Conservation (phyloP, 805 yeast species). For the Candida gorgasii region DNA sequence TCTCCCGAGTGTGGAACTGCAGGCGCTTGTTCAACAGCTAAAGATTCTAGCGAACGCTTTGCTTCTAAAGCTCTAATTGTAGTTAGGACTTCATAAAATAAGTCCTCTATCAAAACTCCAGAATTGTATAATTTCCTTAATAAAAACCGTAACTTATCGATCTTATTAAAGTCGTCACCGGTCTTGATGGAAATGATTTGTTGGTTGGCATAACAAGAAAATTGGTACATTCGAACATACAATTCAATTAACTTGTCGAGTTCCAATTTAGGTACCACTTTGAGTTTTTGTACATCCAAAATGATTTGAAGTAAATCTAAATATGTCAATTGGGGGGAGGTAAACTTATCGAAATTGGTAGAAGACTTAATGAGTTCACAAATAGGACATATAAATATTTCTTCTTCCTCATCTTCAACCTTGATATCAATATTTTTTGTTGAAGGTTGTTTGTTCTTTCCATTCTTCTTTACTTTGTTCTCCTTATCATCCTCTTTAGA, state of each 20-base stretch:
- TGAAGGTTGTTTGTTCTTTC: too few relatives aligned
- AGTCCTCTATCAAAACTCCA: constrained; percentile 26
- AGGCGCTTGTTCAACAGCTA: too few relatives aligned
- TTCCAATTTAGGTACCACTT: constrained; percentile 24
- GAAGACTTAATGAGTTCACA: constrained; percentile 27
- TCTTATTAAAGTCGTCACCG: constrained; percentile 12
- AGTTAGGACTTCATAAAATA: constrained; percentile 19
- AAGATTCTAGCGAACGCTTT: too few relatives aligned
- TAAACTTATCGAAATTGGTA: constrained; percentile 16
- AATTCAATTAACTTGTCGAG: constrained; percentile 20
- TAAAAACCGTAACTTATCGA: constrained; percentile 25
- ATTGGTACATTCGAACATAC: constrained; percentile 11
- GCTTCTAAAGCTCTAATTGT: constrained; percentile 16
- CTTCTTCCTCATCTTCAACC: constrained; percentile 19
- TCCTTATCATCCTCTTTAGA: constrained; percentile 2
- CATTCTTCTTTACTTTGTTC: neutral
- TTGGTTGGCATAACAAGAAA: constrained; percentile 8
- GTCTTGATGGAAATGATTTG: constrained; percentile 18
- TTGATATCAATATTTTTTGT: too few relatives aligned
- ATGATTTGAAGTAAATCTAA: constrained; percentile 15
- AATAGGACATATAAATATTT: constrained; percentile 30
- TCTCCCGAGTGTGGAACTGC: neutral
- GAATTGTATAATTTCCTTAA: constrained; percentile 34
- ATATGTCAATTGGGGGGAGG: constrained; percentile 17
- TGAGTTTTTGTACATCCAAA: constrained; percentile 17